A percentile compares a stretch with the other conserved stretches of the same genome.
Evolutionary conservation across 2,329 filamentous ascomycete genomes (phyloP).

Genomic region (Neopestalotiopsis sp.): DNA sequence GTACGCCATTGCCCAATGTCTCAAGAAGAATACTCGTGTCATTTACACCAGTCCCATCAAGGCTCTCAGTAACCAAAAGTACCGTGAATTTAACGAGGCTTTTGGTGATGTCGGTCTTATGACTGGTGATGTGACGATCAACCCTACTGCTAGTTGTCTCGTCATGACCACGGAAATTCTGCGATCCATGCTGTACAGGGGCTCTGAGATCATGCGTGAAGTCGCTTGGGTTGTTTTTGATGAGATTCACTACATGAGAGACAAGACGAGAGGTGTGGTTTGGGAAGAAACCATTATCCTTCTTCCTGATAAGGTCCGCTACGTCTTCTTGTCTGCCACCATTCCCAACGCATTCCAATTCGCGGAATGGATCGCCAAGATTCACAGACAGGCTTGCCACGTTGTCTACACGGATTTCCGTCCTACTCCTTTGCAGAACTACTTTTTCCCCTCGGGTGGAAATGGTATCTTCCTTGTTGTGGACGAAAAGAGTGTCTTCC

Average conservation of each 20-base stretch:
- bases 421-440: constrained; percentile 94
- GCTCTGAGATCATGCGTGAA: constrained; percentile 99
- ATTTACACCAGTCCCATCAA: constrained; percentile 99
- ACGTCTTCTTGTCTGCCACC: constrained; percentile 96
- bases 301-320: constrained; percentile 96
- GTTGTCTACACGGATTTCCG: constrained; percentile 99
- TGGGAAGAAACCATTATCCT: constrained; percentile 99
- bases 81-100: constrained; percentile 91
- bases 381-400: constrained; percentile 95
- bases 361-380: constrained; percentile 98
- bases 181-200: constrained; percentile 96
- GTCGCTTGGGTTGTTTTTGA: constrained; percentile 99
- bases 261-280: constrained; percentile 92
- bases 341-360: constrained; percentile 99
- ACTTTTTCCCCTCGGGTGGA: constrained; percentile 93
- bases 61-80: constrained; percentile 98
- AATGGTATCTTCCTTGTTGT: constrained; percentile 94
- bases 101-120: constrained; percentile 98
- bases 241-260: constrained; percentile 98
- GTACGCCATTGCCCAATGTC: constrained; percentile 95
- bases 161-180: constrained; percentile 99
- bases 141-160: constrained; percentile 94
- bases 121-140: constrained; percentile 99
- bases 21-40: constrained; percentile 96
- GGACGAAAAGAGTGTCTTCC: constrained; percentile 94